Base-by-base conservation (phyloP, 805 yeast species). In the Candida stauntonica region DNA sequence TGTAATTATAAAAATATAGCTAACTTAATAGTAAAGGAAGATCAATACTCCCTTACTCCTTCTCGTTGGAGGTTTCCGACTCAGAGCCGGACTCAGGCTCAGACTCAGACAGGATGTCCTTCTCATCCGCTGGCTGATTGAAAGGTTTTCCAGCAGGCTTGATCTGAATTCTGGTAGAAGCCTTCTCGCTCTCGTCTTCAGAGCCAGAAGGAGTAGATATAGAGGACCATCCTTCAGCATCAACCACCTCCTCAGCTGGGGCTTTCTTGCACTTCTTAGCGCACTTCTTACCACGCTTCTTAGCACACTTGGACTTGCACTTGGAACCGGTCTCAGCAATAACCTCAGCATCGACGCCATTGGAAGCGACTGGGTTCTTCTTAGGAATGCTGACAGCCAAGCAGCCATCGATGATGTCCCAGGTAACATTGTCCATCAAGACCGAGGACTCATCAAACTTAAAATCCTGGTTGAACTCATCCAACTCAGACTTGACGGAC, bases 311-410 rank as follows among this genome's bases (percentile, higher is more conserved):
- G 31, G 24, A 12, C 29, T 33, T 33, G n/a, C 18, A 5, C 17
- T 33, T 11, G 11, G 11, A 21, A 21, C 24, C 24, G 24, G 11
- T 14, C 18, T 33, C 36, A 12, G 13, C 36, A 17, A 16, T 5
- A 18, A 18, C 13, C 29, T 21, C 11, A 7, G 7, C 24, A 21
- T 84, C 75, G 35, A 78, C 66, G 38, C 69, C 67, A 5, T 44
- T 29, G 13, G 53, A 39, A 5, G 58, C 23, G 58, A 55, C 54
- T 9, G 32, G 28, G 28, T 8, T 26, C 16, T 28, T n/a, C 41
- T 47, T 48, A 32, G 57, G 57, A 33, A 54, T 31, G 4, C 28
- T 33, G 16, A 54, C 38, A 5, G 38, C 31, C 36, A 54, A 37
- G 3, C 38, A 19, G 17, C 33, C 35, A n/a, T 27, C 29, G 12